Base-by-base conservation (phyloP, 108 stramenopile genomes). In the Mayamaea pseudoterrestris region DNA sequence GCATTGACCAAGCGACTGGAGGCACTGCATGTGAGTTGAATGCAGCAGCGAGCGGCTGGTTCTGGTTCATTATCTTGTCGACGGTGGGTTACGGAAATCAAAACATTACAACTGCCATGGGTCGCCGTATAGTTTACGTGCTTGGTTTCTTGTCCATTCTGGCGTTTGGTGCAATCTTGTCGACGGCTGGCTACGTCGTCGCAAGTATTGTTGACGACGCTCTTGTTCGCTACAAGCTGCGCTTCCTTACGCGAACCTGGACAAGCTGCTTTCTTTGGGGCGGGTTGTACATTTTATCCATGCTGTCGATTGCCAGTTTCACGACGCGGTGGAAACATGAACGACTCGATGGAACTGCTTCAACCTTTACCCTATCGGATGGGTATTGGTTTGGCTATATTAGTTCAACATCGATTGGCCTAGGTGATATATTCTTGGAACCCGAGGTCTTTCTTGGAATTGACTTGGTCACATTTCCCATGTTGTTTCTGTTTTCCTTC, bases 41-140 rank as follows among this genome's bases (percentile, higher is more conserved):
- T 47, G 30, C 22, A 20, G 18, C 47, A 8, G 47, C 34, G 3
- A 35, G 35, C 5, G 53, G 53, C 13, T 70, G 65, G 71, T 72
- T 78, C 37, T 67, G 65, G 59, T 71, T 78, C 26, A 69, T 65
- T 25, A 28, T 76, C 12, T 68, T 71, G 69, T 67, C 75, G 3
- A 69, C 71, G 9, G 63, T 78, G n/a, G 79, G 79, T 8, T 76
- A 73, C 32, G 79, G 79, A n/a, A 80, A 80, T 41, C 44, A 60
- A 26, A 53, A 61, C 40, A 71, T 72, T 0, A 50, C 50, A 0
- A 68, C 74, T 30, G 18, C 14, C 0, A 55, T 30, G 40, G 74
- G 71, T 16, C 43, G 69, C 30, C 18, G 54, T 3, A 25, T 80
- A 26, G 55, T 73, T 18, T 69, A 30, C 14, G 57, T 45, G 14